Percentiles rank a stretch among this genome's conserved stretches.
These are phyloP conservation scores for Colletotrichum camelliae DNA, from an alignment of 2,329 filamentous ascomycete species.

Conservation along the genomic window DNA sequence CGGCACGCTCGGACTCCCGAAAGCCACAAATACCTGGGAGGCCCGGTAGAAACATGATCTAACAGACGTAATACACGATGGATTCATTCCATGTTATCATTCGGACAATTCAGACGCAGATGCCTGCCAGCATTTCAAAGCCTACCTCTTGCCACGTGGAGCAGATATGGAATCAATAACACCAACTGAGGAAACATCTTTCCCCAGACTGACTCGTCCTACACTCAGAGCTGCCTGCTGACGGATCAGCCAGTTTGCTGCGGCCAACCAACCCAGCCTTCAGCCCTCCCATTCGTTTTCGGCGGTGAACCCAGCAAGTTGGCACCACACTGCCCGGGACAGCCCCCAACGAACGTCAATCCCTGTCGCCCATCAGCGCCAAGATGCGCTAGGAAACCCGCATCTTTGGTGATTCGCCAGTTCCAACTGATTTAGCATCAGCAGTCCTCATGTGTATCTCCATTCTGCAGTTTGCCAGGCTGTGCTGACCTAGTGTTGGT, in stretches of 20 bases:
- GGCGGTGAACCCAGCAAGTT: neutral
- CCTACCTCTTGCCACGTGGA: neutral
- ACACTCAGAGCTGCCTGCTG: neutral
- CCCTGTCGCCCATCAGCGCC: neutral
- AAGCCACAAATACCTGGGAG: neutral
- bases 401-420: neutral
- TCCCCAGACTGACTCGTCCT: neutral
- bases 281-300: neutral
- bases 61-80: neutral
- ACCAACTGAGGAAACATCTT: neutral
- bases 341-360: neutral
- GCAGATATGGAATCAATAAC: neutral
- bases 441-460: neutral
- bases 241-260: neutral
- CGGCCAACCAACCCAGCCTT: neutral
- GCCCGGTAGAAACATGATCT: neutral
- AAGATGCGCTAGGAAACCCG: neutral
- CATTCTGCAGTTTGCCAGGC: neutral
- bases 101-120: neutral
- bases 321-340: neutral
- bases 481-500: neutral
- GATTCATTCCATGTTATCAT: neutral
- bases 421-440: neutral
- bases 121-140: neutral
- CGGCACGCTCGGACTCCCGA: neutral